Conservation (phyloP, 768 basidiomycete species). For the Calocybe gangraenosa region DNA sequence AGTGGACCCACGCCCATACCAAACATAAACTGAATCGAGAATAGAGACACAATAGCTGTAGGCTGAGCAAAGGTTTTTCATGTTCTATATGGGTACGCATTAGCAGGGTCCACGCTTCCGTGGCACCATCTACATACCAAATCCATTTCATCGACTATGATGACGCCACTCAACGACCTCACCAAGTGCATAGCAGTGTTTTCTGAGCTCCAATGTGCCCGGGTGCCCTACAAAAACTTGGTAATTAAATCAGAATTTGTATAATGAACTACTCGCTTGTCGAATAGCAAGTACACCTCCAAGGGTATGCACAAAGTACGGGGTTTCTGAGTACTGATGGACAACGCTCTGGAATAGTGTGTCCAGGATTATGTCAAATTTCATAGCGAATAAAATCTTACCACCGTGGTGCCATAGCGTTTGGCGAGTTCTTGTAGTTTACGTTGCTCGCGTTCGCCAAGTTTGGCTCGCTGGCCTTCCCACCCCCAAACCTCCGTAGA, state of each 20-base stretch:
- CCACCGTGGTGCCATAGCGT: constrained; percentile 65
- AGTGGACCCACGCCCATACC: constrained; percentile 75
- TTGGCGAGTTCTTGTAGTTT: constrained; percentile 70
- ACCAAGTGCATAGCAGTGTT: constrained; percentile 83
- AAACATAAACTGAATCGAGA: constrained; percentile 69
- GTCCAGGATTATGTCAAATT: constrained; percentile 1
- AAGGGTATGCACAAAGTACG: constrained; percentile 55
- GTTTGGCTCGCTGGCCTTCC: constrained; percentile 52
- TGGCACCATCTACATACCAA: constrained; percentile 39
- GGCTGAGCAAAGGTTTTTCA: constrained; percentile 76
- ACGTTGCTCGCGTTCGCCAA: constrained; percentile 57
- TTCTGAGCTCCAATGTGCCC: constrained; percentile 72
- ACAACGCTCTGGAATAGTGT: constrained; percentile 31
- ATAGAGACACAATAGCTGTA: constrained; percentile 78
- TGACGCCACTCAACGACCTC: constrained; percentile 42
- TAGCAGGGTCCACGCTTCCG: constrained; percentile 2
- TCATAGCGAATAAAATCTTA: constrained; percentile 28
- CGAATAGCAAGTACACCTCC: constrained; percentile 72
- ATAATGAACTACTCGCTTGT: constrained; percentile 44
- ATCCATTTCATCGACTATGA: constrained; percentile 71
- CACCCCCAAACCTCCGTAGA: constrained; percentile 74
- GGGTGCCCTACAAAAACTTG: constrained; percentile 46
- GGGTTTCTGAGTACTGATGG: constrained; percentile 60
- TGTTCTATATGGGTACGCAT: constrained; percentile 30
- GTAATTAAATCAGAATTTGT: not conserved